Evolutionary conservation across 331 rosid species (phyloP), one percentile per base, ranked within the genome.

Genomic region (Cydonia oblonga): DNA sequence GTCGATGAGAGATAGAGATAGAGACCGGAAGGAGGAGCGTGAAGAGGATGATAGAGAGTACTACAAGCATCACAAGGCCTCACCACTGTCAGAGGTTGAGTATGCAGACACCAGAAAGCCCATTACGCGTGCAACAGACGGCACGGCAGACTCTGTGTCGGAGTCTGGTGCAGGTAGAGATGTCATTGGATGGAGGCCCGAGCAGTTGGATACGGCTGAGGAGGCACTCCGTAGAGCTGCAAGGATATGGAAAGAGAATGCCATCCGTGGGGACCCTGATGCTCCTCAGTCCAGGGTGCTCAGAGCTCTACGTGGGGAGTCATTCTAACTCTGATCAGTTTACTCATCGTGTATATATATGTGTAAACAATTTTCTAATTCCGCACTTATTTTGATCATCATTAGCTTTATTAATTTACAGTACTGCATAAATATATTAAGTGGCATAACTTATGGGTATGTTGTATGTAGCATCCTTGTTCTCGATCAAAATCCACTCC

Each of bases 131-230:
- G 90, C 74, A 12, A 86, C 85, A 26, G 86, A 82, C 32, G 83
- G 83, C 66, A 82, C 87, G 3, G 83, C 79, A 2, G 79, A 80
- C 56, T 28, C 23, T 40, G 8, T 18, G 25, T 25, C 16, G 16
- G 22, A 58, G 2, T 53, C 76, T 25, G 83, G 75, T 16, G 71
- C 4, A 24, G 76, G 78, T 0, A 52, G 11, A 24, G 87, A 74
- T 19, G 92, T 68, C 9, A 67, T 82, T 14, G 87, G 85, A 26
- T 93, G 97, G 97, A 69, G 71, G 79, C 90, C 96, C 69, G 97
- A 89, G 84, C 98, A 90, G 87, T 59, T 87, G 16, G 90, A 86
- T 71, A 86, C 97, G 13, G 97, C 88, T 52, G 97, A 93, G 84
- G 93, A 90, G 25, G 58, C 96, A 5, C 82, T 93, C n/a, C 23